phyloP scores from a whole-genome alignment of 345 rosid genomes.

The Brassica nigra region DNA sequence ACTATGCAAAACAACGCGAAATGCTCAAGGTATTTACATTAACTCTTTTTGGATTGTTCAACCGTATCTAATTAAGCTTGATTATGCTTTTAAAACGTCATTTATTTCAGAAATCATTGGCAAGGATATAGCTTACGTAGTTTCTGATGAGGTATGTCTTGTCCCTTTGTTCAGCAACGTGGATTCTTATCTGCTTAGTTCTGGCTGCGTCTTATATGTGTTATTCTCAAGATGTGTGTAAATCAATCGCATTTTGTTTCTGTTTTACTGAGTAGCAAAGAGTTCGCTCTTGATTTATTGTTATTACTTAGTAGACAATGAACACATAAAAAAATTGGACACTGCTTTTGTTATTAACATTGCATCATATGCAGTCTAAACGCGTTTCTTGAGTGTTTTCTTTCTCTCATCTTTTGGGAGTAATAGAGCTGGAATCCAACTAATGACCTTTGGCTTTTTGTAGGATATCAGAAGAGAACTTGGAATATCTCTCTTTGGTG shows the following conservation, averaged over 20 bases:
- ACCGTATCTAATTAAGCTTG: background rate
- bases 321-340: background rate
- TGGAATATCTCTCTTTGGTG: constrained; percentile 36
- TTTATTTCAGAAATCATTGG: constrained; percentile 31
- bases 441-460: background rate
- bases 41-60: background rate
- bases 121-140: constrained; percentile 32
- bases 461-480: constrained; percentile 43
- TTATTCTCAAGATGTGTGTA: background rate
- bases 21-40: constrained; percentile 21
- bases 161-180: background rate
- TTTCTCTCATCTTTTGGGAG: background rate
- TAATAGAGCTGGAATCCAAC: background rate
- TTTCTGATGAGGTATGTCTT: constrained; percentile 31
- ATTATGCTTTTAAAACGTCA: background rate
- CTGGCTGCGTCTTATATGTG: background rate
- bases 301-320: background rate
- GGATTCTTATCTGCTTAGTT: constrained; percentile 4
- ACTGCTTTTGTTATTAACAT: constrained; percentile 4
- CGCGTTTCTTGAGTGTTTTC: background rate
- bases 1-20: constrained; percentile 13
- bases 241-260: background rate
- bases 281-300: background rate
- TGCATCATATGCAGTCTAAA: background rate
- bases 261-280: background rate